Evolutionary conservation across 2,329 filamentous ascomycete genomes (phyloP).

Genomic region (Penicillium sp.): DNA sequence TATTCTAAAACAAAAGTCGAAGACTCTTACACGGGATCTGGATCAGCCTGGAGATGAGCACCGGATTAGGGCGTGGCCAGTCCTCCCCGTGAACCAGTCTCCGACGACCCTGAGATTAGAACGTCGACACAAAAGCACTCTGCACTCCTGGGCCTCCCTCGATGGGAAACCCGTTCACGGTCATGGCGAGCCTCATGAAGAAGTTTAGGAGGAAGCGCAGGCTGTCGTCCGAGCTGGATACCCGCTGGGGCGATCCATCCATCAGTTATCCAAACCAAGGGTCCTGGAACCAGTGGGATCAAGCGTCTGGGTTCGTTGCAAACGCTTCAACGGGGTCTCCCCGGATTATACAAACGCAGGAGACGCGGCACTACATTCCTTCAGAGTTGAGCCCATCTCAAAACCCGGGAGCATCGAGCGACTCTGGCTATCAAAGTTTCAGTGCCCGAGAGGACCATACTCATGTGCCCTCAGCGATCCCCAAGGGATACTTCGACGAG

Average conservation of each 20-base stretch:
- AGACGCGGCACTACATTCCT: conserved; percentile 16
- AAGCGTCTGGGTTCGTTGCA: conserved; percentile 21
- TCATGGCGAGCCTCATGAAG: conserved; percentile 34
- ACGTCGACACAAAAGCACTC: background rate
- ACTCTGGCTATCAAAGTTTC: conserved; percentile 3
- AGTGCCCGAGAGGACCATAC: background rate
- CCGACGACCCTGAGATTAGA: background rate
- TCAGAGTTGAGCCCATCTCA: conserved; percentile 5
- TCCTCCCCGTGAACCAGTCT: conserved; percentile 17
- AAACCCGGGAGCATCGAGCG: background rate
- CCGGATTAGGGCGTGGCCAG: conserved; percentile 16
- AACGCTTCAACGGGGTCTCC: conserved; percentile 10
- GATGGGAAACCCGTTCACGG: conserved; percentile 29
- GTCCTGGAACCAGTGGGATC: conserved; percentile 45
- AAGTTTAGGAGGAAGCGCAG: conserved; percentile 38
- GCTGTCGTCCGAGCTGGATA: conserved; percentile 39
- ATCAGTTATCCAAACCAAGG: conserved; percentile 44
- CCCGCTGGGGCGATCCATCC: conserved; percentile 43
- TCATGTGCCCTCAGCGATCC: conserved; percentile 13
- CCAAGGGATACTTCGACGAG: conserved; percentile 36
- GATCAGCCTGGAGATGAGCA: conserved; percentile 21
- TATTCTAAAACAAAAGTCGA: background rate
- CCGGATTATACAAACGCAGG: conserved; percentile 9
- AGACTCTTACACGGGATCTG: conserved; percentile 1
- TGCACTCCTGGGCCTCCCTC: conserved; percentile 3